Evolutionary conservation across 495 filamentous ascomycete species (phyloP), one percentile per base, ranked within the genome.

Genomic region (Lichenothelia convexa): DNA sequence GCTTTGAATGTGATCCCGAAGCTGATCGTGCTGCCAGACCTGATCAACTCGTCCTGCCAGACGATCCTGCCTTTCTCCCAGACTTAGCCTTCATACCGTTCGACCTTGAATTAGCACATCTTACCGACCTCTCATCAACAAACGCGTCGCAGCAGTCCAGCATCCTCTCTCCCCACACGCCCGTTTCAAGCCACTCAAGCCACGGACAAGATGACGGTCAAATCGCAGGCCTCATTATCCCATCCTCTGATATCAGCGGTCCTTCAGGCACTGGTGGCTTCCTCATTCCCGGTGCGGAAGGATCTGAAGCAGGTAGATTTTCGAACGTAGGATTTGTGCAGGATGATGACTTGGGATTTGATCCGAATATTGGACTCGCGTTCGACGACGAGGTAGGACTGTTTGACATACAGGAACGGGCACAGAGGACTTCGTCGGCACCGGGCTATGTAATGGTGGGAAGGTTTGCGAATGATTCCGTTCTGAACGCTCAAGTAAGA

Each of bases 51-150:
- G 53, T 85, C 11, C 63, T 94, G 3, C 58, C 65, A 16, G 82
- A 97, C 43, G 89, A 95, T 51, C 85, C 85, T 4, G 67, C 71
- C n/a, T 93, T 94, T 45, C 52, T 85, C 1, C 79, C 80, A 0
- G 78, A 81, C 26, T 63, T 71, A 17, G 57, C 53, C 32, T 59
- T 80, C 13, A 67, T 66, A 8, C 58, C 60, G 7, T 52, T 77
- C 15, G 65, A 76, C 24, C 46, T 79, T 21, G 68, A 80, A 35
- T 42, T 75, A 20, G 43, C 54, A 2, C 45, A 49, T 20, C 43
- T 63, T 23, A n/a, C n/a, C n/a, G 50, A 58, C 12, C 35, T 48
- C 32, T 48, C 48, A 18, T 53, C 53, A 11, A 32, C 26, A 9
- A 21, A 20, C 4, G 44, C 43, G 9, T 57, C 53, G 32, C 57